Evolutionary conservation across 23 red algal species (phyloP).

Genomic region (Gracilaria vermiculophylla): DNA sequence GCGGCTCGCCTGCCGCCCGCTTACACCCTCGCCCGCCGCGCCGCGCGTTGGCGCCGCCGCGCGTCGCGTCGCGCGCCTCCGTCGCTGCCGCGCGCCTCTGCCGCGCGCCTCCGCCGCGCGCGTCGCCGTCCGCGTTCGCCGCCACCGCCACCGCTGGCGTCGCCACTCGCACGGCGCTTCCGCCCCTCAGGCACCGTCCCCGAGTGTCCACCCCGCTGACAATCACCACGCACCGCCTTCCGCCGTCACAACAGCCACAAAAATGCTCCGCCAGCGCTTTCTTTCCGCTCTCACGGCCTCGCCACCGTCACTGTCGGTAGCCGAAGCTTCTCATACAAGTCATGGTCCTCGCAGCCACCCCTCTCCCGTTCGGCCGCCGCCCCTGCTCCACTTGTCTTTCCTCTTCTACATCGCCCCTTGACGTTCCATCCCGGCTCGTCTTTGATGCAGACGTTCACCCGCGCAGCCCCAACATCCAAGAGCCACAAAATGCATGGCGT

Average conservation of each 20-base stretch:
- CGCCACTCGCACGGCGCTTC: not conserved
- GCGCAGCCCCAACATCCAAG: not conserved
- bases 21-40: too few species aligned
- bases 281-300: not conserved
- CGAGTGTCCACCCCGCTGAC: not conserved
- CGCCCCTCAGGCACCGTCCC: not conserved
- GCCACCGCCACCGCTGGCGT: too few species aligned
- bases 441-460: not conserved
- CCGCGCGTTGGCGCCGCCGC: not conserved
- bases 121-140: too few species aligned
- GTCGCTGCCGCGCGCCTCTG: too few species aligned
- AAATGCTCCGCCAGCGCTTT: not conserved
- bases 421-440: not conserved
- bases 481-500: not conserved
- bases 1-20: not conserved
- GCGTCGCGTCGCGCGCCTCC: too few species aligned
- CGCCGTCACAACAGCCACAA: not conserved
- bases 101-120: too few species aligned
- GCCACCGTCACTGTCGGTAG: not conserved
- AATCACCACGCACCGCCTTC: not conserved
- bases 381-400: not conserved
- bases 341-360: not conserved
- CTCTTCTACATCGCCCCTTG: not conserved
- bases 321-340: not conserved
- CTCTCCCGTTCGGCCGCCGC: not conserved